Conservation (phyloP, 352 stramenopile genomes). For the Phytophthora nicotianae region DNA sequence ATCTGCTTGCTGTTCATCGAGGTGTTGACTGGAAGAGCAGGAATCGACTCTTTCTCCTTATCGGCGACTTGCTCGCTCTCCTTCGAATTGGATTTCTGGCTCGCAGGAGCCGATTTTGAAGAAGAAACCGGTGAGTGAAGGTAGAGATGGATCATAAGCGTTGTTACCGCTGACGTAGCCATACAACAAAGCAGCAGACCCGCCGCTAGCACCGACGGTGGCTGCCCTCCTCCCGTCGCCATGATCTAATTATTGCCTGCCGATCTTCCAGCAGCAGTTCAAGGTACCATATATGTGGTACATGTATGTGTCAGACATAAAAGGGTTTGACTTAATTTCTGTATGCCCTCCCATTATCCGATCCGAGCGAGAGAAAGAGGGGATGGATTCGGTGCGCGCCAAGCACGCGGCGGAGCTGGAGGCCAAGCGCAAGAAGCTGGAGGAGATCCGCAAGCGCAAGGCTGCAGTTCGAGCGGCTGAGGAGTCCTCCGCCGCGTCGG, state of each 20-base stretch:
- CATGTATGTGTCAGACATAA: background rate
- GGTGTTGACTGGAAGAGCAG: background rate
- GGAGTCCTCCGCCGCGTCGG: slow-evolving; percentile 43
- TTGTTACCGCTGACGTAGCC: slow-evolving; percentile 42
- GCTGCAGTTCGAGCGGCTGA: slow-evolving; percentile 63
- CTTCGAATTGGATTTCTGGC: slow-evolving; percentile 8
- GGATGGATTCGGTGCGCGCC: slow-evolving; percentile 78
- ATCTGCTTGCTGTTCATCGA: slow-evolving; percentile 7
- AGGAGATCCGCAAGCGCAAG: slow-evolving; percentile 89
- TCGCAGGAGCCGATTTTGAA: background rate
- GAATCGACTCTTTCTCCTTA: background rate
- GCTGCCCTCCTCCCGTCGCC: background rate
- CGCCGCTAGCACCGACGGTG: slow-evolving; percentile 21
- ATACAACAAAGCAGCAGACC: slow-evolving; percentile 53
- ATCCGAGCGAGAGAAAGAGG: slow-evolving; percentile 7
- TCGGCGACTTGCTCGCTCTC: slow-evolving; percentile 2
- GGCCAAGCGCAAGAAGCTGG: slow-evolving; percentile 90
- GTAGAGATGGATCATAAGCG: slow-evolving; percentile 47
- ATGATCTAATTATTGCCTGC: background rate
- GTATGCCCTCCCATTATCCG: background rate
- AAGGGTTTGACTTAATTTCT: slow-evolving; percentile 1
- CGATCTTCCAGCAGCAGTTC: slow-evolving; percentile 10
- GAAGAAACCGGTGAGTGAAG: slow-evolving; percentile 18
- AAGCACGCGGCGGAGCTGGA: slow-evolving; percentile 88
- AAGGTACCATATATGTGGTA: background rate